These are phyloP conservation scores for Drechslerella stenobrocha DNA, from an alignment of 2,329 filamentous ascomycete genomes.

Conservation along the genomic window DNA sequence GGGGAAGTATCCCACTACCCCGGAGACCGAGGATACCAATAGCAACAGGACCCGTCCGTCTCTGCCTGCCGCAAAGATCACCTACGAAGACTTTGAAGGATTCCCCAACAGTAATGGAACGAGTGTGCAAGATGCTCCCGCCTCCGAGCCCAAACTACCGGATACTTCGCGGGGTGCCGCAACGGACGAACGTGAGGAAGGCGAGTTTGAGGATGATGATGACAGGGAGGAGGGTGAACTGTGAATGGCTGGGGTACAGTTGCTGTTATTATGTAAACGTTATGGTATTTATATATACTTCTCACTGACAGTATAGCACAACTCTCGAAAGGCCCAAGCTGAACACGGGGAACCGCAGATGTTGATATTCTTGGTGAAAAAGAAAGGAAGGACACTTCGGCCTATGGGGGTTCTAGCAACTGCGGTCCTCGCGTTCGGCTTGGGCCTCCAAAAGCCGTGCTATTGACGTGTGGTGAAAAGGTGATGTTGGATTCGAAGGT, in stretches of 20 bases:
- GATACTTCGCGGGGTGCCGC: conserved; percentile 45
- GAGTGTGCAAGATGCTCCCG: conserved; percentile 31
- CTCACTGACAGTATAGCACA: no score
- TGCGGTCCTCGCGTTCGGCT: no score
- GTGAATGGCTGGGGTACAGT: conserved; percentile 18
- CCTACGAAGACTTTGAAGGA: conserved; percentile 31
- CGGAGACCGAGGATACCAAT: conserved; percentile 45
- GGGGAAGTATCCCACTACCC: conserved; percentile 43
- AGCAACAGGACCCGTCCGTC: conserved; percentile 46
- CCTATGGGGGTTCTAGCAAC: no score
- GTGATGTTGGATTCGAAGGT: conserved; percentile 37
- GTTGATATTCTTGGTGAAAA: no score
- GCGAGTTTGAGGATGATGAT: conserved; percentile 45
- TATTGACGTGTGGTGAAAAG: no score
- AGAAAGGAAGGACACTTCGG: no score
- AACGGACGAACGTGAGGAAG: conserved; percentile 45
- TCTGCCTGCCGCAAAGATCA: conserved; percentile 23
- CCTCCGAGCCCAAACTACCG: conserved; percentile 37
- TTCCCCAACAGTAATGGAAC: conserved; percentile 35
- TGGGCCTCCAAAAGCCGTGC: no score
- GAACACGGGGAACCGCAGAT: no score
- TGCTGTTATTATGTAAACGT: background rate
- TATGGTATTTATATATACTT: conserved; percentile 15
- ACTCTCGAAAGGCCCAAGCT: no score
- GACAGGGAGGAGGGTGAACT: conserved; percentile 44